These are phyloP conservation scores for Thermomucor indicae-seudaticae DNA, from an alignment of 371 early-diverging fungal genomes.

Conservation along the genomic window DNA sequence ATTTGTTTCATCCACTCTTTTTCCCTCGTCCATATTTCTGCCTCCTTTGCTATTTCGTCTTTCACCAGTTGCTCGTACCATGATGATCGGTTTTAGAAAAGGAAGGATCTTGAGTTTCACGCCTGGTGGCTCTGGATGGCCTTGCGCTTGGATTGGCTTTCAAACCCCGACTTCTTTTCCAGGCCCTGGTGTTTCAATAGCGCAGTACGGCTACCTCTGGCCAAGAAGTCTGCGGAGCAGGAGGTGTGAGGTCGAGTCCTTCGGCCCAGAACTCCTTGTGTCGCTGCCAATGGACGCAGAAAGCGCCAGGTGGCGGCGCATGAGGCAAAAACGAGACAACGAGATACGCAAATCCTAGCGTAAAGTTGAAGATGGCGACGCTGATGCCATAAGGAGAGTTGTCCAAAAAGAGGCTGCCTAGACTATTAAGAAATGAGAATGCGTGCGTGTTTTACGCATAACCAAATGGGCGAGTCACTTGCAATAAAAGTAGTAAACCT, in stretches of 20 bases:
- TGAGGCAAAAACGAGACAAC: conserved; percentile 27
- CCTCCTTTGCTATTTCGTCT: too few relatives aligned
- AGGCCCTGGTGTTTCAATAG: too few relatives aligned
- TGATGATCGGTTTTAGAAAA: too few relatives aligned
- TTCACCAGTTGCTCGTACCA: too few relatives aligned
- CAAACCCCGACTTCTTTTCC: too few relatives aligned
- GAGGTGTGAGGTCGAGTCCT: conserved; percentile 9
- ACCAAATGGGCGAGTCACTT: conserved; percentile 3
- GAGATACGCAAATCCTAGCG: conserved; percentile 26
- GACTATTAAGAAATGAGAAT: conserved; percentile 7
- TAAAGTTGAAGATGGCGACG: conserved; percentile 29
- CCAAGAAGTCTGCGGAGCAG: too few relatives aligned
- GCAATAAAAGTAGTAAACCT: conserved; percentile 33
- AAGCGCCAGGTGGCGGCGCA: conserved; percentile 25
- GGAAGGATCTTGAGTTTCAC: too few relatives aligned
- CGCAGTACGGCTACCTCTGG: too few relatives aligned
- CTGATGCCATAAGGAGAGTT: conserved; percentile 31
- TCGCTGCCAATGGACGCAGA: conserved; percentile 31
- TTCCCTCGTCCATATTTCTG: not conserved
- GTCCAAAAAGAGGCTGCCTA: conserved; percentile 35
- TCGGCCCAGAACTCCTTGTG: conserved; percentile 34
- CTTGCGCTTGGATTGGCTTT: too few relatives aligned
- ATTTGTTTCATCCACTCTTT: not conserved
- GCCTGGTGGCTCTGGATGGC: too few relatives aligned
- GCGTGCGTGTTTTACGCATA: not conserved